Base-by-base conservation (phyloP, 352 stramenopile genomes). In the Peronospora farinosa region DNA sequence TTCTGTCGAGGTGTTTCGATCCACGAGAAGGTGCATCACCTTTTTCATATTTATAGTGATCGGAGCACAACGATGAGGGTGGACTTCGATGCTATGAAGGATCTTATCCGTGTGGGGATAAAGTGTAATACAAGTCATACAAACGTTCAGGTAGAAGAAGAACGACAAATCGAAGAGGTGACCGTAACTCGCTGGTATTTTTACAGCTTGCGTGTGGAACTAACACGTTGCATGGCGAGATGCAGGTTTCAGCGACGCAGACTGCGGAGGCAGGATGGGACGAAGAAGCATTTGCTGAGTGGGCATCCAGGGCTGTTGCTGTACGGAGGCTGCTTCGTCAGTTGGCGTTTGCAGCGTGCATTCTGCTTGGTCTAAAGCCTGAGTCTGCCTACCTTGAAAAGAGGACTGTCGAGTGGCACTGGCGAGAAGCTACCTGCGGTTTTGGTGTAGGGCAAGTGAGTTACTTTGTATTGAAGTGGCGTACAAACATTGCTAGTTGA, bases 361-460 rank as follows among this genome's bases (percentile, higher is more conserved):
- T 88, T 32, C 47, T 88, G 12, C 88, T 92, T 57, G 77, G 73
- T 6, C 65, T 92, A 38, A 90, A 87, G 38, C 83, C 83, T 0
- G 69, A 88, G 28, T 77, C 78, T 1, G 65, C 67, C 2, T 63
- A 69, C 8, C 47, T 90, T 12, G 83, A 94, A 54, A 75, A 82
- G 12, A 65, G 65, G 11, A 92, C 90, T 47, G 68, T 88, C 10
- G 71, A 80, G 25, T 86, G 72, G 70, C 73, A 89, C 32, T 94
- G 83, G 83, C 58, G 60, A 1, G 67, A 86, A 50, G 62, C 69
- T 5, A 72, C 72, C 2, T 38, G 66, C 19, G 57, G 47, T 1
- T 66, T 84, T 40, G 51, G 47, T 27, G 69, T 84, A 11, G 77
- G 74, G 28, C 67, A 87, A 69, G 71, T 85, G 63, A 38, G 59